phyloP scores from a whole-genome alignment of 2,329 filamentous ascomycete genomes.

The Macrophomina pseudophaseolina region DNA sequence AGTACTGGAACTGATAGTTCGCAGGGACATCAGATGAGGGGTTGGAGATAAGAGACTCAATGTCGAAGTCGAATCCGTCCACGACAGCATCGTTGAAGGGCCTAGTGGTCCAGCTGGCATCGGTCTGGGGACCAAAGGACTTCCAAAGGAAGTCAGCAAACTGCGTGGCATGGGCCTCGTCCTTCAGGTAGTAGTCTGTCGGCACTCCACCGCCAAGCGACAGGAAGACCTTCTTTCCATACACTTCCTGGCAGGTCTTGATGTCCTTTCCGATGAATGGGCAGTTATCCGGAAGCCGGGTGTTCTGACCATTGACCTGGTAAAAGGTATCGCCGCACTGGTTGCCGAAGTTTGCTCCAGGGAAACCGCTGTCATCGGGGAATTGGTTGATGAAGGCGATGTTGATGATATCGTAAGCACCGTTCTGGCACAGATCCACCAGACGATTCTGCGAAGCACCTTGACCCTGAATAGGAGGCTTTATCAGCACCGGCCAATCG shows the following conservation, averaged over 20 bases:
- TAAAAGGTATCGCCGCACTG: slow-evolving; percentile 63
- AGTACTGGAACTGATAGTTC: slow-evolving; percentile 48
- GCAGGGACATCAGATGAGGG: slow-evolving; percentile 35
- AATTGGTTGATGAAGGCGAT: slow-evolving; percentile 68
- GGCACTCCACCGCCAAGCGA: slow-evolving; percentile 67
- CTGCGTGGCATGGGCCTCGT: slow-evolving; percentile 56
- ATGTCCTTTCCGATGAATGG: slow-evolving; percentile 50
- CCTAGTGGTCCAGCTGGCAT: slow-evolving; percentile 54
- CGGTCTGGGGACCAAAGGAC: slow-evolving; percentile 66
- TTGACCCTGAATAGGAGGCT: slow-evolving; percentile 51
- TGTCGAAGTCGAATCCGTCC: slow-evolving; percentile 80
- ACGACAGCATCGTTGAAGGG: slow-evolving; percentile 70
- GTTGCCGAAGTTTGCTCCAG: slow-evolving; percentile 68
- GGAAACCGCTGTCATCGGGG: slow-evolving; percentile 54
- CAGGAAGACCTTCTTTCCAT: slow-evolving; percentile 73
- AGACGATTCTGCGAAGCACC: slow-evolving; percentile 49
- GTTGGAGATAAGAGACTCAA: slow-evolving; percentile 66
- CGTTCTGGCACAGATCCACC: slow-evolving; percentile 49
- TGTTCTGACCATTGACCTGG: slow-evolving; percentile 56
- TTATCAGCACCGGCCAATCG: slow-evolving; percentile 3
- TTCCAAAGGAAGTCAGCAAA: slow-evolving; percentile 68
- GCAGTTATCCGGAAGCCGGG: slow-evolving; percentile 54
- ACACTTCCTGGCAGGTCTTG: slow-evolving; percentile 62
- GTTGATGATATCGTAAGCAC: slow-evolving; percentile 58
- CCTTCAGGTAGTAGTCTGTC: slow-evolving; percentile 64